These are phyloP conservation scores for Podospora tetraspora DNA, from an alignment of 495 filamentous ascomycete genomes.

Conservation along the genomic window DNA sequence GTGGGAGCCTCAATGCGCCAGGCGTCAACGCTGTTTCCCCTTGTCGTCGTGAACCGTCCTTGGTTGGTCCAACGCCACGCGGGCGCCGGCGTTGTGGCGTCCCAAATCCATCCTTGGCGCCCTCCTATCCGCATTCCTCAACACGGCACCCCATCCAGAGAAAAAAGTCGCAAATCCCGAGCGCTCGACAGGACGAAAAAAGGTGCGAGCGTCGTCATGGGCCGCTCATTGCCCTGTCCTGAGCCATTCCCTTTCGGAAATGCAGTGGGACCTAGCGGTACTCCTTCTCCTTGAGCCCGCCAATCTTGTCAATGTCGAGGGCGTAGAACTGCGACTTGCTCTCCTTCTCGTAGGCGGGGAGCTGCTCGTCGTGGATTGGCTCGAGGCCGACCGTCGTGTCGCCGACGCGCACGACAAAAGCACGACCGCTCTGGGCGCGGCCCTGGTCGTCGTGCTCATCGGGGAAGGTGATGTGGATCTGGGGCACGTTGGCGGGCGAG, in stretches of 20 bases:
- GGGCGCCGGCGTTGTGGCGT: neutral
- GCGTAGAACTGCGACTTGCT: conserved; percentile 76
- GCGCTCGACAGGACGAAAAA: neutral
- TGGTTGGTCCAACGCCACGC: neutral
- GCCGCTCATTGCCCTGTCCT: neutral
- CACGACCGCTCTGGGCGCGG: conserved; percentile 73
- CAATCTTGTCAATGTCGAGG: conserved; percentile 89
- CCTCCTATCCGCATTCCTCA: neutral
- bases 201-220: neutral
- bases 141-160: neutral
- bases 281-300: conserved; percentile 88
- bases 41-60: neutral
- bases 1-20: neutral
- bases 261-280: conserved; percentile 28
- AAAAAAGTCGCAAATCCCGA: neutral
- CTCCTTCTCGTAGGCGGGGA: conserved; percentile 82
- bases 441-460: conserved; percentile 90
- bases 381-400: conserved; percentile 84
- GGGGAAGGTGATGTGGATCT: conserved; percentile 97
- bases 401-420: conserved; percentile 89
- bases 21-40: neutral
- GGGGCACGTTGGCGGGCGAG: conserved; percentile 74
- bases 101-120: neutral
- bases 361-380: conserved; percentile 69
- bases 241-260: neutral